Conservation (phyloP, 805 yeast species). For the Starmerella apis region DNA sequence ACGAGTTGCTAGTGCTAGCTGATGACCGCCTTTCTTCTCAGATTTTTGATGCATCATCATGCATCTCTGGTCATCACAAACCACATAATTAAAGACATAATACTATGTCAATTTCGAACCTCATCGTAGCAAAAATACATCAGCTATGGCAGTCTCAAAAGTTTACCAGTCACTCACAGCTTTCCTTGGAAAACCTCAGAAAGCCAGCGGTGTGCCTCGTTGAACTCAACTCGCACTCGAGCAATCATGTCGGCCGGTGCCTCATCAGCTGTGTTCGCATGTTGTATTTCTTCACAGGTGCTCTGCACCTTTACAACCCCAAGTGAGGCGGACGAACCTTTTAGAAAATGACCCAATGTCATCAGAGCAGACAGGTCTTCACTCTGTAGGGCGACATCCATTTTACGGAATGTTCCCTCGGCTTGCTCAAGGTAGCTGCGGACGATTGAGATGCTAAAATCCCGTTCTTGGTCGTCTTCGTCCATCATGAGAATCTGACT, state of each 20-base stretch:
- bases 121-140: neutral
- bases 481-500: slow-evolving; percentile 88
- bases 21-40: too few relatives aligned
- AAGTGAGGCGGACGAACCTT: slow-evolving; percentile 90
- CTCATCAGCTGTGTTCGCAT: slow-evolving; percentile 53
- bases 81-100: too few relatives aligned
- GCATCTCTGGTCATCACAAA: too few relatives aligned
- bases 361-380: slow-evolving; percentile 48
- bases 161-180: neutral
- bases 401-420: slow-evolving; percentile 60
- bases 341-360: slow-evolving; percentile 78
- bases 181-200: slow-evolving; percentile 25
- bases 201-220: slow-evolving; percentile 29
- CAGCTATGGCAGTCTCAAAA: neutral
- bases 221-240: slow-evolving; percentile 31
- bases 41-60: too few relatives aligned
- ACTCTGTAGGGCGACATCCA: slow-evolving; percentile 43
- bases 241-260: slow-evolving; percentile 27
- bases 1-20: too few relatives aligned
- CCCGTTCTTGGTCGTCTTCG: slow-evolving; percentile 74
- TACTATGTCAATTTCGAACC: too few relatives aligned
- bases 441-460: slow-evolving; percentile 68
- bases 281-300: slow-evolving; percentile 89
- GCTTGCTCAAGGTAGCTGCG: slow-evolving; percentile 87
- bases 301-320: slow-evolving; percentile 74